Evolutionary conservation across 1,284 basidiomycete genomes (phyloP).

Genomic region (Amylostereum areolatum): DNA sequence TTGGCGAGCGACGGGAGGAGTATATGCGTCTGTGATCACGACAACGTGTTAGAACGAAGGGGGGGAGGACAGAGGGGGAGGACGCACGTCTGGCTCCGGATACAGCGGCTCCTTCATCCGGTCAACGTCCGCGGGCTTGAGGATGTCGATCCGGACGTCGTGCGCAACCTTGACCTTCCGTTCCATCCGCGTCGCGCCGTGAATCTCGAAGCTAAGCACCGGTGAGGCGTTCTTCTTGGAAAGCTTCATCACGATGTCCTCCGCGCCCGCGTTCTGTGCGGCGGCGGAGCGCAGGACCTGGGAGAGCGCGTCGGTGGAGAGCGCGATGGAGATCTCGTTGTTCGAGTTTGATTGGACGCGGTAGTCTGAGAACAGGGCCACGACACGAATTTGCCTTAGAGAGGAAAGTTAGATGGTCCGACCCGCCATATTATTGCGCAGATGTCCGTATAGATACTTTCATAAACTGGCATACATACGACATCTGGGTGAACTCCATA

Average conservation of each 20-base stretch:
- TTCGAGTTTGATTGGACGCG: constrained; percentile 84
- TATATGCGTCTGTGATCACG: constrained; percentile 65
- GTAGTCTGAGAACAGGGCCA: constrained; percentile 76
- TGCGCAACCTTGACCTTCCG: constrained; percentile 56
- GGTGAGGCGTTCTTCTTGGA: constrained; percentile 78
- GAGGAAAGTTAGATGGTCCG: no score
- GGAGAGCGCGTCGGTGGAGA: constrained; percentile 71
- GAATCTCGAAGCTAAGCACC: constrained; percentile 70
- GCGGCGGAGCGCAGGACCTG: constrained; percentile 65
- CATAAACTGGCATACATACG: no score
- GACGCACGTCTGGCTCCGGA: constrained; percentile 79
- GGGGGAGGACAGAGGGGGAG: constrained; percentile 1
- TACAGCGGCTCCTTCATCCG: constrained; percentile 79
- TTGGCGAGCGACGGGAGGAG: constrained; percentile 75
- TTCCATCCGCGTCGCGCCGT: constrained; percentile 47
- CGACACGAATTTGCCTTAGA: constrained; percentile 60
- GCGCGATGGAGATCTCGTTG: no score
- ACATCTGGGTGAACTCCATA: no score
- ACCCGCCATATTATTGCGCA: no score
- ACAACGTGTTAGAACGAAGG: constrained; percentile 7
- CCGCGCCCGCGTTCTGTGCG: constrained; percentile 31
- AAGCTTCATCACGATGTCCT: constrained; percentile 76
- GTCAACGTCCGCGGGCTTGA: constrained; percentile 67
- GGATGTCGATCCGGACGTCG: constrained; percentile 73
- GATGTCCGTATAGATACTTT: no score